Conservation (phyloP, 2,329 filamentous ascomycete genomes). For the Colletotrichum sp. region DNA sequence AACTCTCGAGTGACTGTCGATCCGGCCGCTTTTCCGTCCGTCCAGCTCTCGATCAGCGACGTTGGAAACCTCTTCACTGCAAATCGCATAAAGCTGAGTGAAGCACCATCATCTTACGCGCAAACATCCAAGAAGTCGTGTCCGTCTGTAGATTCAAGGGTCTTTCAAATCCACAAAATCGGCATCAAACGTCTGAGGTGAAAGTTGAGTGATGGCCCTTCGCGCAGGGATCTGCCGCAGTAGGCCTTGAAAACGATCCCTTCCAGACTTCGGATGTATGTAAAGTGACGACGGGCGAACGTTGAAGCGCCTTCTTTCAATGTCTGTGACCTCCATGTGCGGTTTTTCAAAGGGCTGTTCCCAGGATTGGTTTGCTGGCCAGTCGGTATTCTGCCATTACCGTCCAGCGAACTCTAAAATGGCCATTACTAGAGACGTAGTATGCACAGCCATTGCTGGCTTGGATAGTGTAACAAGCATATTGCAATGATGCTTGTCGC, state of each 20-base stretch:
- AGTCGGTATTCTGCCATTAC: not conserved
- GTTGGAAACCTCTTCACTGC: not conserved
- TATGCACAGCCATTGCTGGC: not conserved
- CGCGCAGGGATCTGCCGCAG: not conserved
- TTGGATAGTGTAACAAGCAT: not conserved
- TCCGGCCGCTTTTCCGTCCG: not conserved
- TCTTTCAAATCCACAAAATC: not conserved
- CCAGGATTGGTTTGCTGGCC: not conserved
- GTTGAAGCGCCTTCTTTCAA: not conserved
- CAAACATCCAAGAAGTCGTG: fast-evolving
- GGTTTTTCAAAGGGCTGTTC: not conserved
- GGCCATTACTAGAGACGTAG: not conserved
- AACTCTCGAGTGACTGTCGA: not conserved
- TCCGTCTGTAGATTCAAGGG: not conserved
- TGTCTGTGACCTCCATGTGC: not conserved
- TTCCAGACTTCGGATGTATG: not conserved
- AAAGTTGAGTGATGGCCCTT: not conserved
- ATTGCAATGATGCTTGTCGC: not conserved
- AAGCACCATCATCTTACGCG: not conserved
- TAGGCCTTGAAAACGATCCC: not conserved
- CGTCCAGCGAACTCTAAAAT: fast-evolving
- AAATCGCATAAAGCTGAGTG: not conserved
- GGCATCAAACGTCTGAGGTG: not conserved
- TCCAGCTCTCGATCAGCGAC: not conserved
- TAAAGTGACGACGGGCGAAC: not conserved